Evolutionary conservation across 192 early-diverging fungal species (phyloP), one percentile per base, ranked within the genome.

Genomic region (Dimargaris cristalligena): DNA sequence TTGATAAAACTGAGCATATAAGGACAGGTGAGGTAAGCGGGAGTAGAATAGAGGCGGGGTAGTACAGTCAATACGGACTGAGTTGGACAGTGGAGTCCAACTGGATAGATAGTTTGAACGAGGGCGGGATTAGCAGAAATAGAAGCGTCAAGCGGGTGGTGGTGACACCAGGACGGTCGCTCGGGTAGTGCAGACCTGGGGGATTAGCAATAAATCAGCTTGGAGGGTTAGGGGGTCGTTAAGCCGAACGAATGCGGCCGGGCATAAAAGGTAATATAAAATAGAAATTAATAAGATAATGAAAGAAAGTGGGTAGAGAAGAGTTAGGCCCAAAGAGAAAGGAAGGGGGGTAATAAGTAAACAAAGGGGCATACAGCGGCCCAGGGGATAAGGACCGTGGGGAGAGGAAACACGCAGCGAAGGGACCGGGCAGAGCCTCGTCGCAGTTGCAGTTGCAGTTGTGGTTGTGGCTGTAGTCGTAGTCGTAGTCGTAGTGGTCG

Each of bases 181-280:
- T n/a, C n/a, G n/a, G n/a, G n/a, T n/a, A n/a, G n/a, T 25, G 46
- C 46, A 68, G 71, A 61, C 51, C 74, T 67, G 46, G 20, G 20
- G 6, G 20, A 18, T 6, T 47, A 25, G n/a, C 20, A 22, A 6
- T 3, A 22, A 47, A 47, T 22, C 25, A 22, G 46, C 25, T 3
- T 47, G 20, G n/a, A 2, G 46, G 20, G 46, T 47, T 22, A 47
- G 6, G 20, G 6, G 46, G 20, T 47, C 46, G 20, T 18, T 22
- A 22, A 22, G 25, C 46, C 6, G 46, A 47, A 3, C 20, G 25
- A 22, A 47, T 47, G 44, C 13, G 25, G 25, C 3, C 20, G 25
- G 2, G 2, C 3, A 47, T 1, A 47, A 47, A 47, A 47, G 25
- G 25, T 47, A 47, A 47, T 47, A 44, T 14, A 44, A 11, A 44